These are phyloP conservation scores for Cadophora sp. DNA, from an alignment of 2,329 filamentous ascomycete species.

Conservation along the genomic window DNA sequence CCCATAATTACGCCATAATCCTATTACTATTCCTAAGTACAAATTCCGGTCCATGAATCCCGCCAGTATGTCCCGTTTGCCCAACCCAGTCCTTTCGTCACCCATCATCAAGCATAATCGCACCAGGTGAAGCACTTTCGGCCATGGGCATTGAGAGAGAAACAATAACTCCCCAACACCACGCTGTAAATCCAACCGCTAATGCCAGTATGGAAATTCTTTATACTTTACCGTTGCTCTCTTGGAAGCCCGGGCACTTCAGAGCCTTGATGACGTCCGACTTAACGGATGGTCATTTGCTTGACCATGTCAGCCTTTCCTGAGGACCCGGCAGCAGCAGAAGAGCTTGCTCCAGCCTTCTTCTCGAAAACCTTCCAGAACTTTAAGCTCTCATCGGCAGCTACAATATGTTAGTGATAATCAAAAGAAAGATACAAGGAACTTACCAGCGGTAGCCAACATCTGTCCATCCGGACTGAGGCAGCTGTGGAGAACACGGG, in stretches of 20 bases:
- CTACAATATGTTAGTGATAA: slow-evolving; percentile 52
- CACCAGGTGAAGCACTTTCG: slow-evolving; percentile 54
- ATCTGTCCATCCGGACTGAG: slow-evolving; percentile 98
- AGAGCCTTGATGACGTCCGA: slow-evolving; percentile 36
- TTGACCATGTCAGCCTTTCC: slow-evolving; percentile 87
- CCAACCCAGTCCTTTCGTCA: slow-evolving; percentile 20
- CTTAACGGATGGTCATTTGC: slow-evolving; percentile 91
- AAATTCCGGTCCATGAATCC: neutral
- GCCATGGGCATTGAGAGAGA: slow-evolving; percentile 54
- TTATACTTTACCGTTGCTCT: slow-evolving; percentile 45
- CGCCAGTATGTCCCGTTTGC: neutral
- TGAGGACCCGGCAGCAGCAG: slow-evolving; percentile 70
- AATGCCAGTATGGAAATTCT: slow-evolving; percentile 49
- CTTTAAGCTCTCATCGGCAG: slow-evolving; percentile 96
- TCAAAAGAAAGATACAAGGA: neutral
- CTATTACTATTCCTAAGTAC: slow-evolving; percentile 7
- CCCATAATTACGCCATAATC: slow-evolving; percentile 9
- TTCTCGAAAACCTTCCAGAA: slow-evolving; percentile 99
- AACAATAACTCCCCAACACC: slow-evolving; percentile 57
- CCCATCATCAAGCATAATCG: slow-evolving; percentile 43
- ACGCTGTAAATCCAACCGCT: slow-evolving; percentile 56
- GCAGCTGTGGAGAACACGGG: slow-evolving; percentile 93
- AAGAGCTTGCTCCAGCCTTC: slow-evolving; percentile 79
- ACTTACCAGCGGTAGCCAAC: slow-evolving; percentile 86
- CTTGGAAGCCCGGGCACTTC: slow-evolving; percentile 38